Evolutionary conservation across 257 asterid genomes (phyloP), one percentile per base, ranked within the genome.

Genomic region (Nicotiana attenuata): DNA sequence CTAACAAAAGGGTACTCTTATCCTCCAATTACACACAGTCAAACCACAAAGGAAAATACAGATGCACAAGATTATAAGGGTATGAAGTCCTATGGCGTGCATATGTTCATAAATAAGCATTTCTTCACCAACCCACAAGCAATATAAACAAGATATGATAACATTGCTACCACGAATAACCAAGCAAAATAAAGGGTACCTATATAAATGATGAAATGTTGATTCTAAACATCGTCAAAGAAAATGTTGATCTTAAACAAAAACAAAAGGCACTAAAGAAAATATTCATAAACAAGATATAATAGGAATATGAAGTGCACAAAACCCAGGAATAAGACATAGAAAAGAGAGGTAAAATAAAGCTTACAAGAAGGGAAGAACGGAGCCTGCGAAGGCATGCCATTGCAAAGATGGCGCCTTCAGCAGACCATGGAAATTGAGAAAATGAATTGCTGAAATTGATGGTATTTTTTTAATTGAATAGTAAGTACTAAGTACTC

Each of bases 321-420:
- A 11, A 69, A 69, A 41, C 19, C 55, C 55, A 19, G 29, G 20
- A 38, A 19, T 3, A 41, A 4, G 3, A 17, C 1, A 52, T 4
- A 16, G 50, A 66, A 3, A 16, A 31, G 1, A 16, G 0, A 57
- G 7, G 66, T 31, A 65, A 28, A 20, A 76, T 55, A 81, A 35
- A 63, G 15, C 65, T 69, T 83, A 91, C 97, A 85, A 82, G 88
- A 65, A 83, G 69, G 65, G 87, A 87, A 82, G 87, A 82, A 86
- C 88, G 87, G 82, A 88, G 85, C 87, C 89, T 84, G 86, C 95
- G 88, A 81, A 77, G 22, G 56, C 82, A 83, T 68, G 91, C 91
- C 91, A 90, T 90, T 68, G 78, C 7, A 75, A 50, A 47, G 45
- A 50, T 75, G 79, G 79, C 63, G 41, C 78, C 65, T 45, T 65